Evolutionary conservation across 805 yeast species (phyloP).

Genomic region (Candida namnaoensis): DNA sequence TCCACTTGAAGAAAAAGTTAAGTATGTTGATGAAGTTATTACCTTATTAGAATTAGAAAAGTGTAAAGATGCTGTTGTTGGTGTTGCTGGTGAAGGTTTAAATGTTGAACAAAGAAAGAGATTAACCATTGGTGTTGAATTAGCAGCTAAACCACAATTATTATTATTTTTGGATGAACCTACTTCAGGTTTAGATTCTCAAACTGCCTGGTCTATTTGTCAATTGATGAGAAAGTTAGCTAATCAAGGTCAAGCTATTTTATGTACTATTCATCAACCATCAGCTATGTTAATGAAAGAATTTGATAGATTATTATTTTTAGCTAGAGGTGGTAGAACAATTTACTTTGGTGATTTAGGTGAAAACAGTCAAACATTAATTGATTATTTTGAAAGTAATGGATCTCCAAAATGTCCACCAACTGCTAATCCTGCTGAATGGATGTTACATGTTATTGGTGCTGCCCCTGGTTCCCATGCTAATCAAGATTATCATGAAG

Average conservation of each 20-base stretch:
- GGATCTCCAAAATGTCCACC: conserved; percentile 62
- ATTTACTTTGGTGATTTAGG: conserved; percentile 83
- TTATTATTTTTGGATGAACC: conserved; percentile 64
- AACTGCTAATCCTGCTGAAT: conserved; percentile 69
- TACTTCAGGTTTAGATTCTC: conserved; percentile 63
- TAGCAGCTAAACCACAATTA: conserved; percentile 60
- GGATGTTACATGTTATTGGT: conserved; percentile 65
- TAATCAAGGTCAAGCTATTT: conserved; percentile 63
- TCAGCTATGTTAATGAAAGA: conserved; percentile 62
- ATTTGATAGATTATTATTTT: conserved; percentile 57
- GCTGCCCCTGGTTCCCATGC: conserved; percentile 71
- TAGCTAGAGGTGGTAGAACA: conserved; percentile 71
- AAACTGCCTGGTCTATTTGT: conserved; percentile 63
- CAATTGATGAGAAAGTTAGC: conserved; percentile 60
- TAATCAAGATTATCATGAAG: conserved; percentile 50
- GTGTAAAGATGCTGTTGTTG: conserved; percentile 72
- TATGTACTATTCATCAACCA: conserved; percentile 76
- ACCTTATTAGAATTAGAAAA: conserved; percentile 57
- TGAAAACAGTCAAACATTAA: conserved; percentile 45
- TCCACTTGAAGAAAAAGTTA: conserved; percentile 49
- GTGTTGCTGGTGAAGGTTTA: conserved; percentile 65
- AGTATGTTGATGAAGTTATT: conserved; percentile 62
- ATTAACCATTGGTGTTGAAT: conserved; percentile 62
- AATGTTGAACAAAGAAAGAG: conserved; percentile 64
- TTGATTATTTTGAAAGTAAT: conserved; percentile 58